Evolutionary conservation across 805 yeast species (phyloP), one percentile per base, ranked within the genome.

Genomic region (Candida vartiovaarae): DNA sequence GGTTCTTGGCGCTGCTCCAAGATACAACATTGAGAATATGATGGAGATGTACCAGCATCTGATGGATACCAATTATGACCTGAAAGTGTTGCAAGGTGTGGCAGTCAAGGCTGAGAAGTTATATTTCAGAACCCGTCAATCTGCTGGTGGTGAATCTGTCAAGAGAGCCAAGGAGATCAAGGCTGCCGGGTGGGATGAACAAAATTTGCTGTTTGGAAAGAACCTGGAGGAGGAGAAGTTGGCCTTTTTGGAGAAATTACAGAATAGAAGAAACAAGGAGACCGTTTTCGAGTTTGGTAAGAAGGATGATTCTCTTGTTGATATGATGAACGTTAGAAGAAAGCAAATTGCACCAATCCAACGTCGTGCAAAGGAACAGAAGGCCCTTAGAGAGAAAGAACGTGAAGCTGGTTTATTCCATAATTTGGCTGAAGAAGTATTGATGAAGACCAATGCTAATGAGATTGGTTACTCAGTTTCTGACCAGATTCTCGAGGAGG

Each of bases 211-310:
- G 42, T 86, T 89, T 60, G 95, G 95, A 24, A 73, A 76, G 29
- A 87, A 87, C 57, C 61, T 73, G 42, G 95, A 86, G 53, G 73
- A 72, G 50, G 93, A 84, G 53, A 86, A 85, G 59, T 72, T 83
- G 26, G 73, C 65, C 35, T 82, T 93, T 56, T 71, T 93, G 51
- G 84, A 78, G 5, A 79, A 80, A 54, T 67, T 93, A 47, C 77
- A 78, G 47, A 75, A 85, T 52, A 72, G 96, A 59, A 62, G 70
- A 36, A 70, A 78, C 40, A 83, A 86, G 55, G 98, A 93, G 60
- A 93, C 99, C 0, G 97, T 93, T 4, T 93, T 93, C 61, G 99
- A 93, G 63, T 84, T 89, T 63, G 76, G 80, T 48, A 78, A 81
- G 56, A 69, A 72, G 41, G 74, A 71, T 40, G 86, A 81, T 51